Percentiles rank a stretch among this genome's conserved stretches.
phyloP scores from a whole-genome alignment of 1,284 basidiomycete genomes.

The Crocinoboletus sp. region DNA sequence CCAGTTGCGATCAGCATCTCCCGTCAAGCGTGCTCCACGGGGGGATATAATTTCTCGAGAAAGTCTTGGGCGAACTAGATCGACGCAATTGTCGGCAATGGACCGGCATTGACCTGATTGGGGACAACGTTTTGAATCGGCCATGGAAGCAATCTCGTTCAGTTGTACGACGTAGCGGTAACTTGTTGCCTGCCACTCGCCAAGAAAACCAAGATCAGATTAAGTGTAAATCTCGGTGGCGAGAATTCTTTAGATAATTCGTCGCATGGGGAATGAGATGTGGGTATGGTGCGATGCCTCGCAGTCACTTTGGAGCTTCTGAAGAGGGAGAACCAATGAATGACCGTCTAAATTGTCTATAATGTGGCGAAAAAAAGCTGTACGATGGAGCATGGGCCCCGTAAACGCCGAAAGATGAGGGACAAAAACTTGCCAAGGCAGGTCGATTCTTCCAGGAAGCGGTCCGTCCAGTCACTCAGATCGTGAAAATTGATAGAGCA shows the following conservation, averaged over 20 bases:
- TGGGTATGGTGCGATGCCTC: neutral
- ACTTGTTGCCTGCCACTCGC: neutral
- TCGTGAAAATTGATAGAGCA: neutral
- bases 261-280: neutral
- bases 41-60: neutral
- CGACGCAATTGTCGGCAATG: conserved; percentile 18
- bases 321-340: neutral
- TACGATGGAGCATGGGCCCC: conserved; percentile 11
- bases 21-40: neutral
- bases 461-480: neutral
- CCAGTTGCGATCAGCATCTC: no score
- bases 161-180: neutral
- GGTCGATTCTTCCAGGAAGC: neutral
- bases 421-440: neutral
- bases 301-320: neutral
- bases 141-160: neutral
- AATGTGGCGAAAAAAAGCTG: conserved; percentile 1
- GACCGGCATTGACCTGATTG: conserved; percentile 15
- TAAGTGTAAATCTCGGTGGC: neutral
- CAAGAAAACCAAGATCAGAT: conserved; percentile 12
- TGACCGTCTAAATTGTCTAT: neutral
- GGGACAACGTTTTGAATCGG: neutral
- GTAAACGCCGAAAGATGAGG: conserved; percentile 19
- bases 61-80: neutral
- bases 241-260: neutral